A percentile compares a stretch with the other conserved stretches of the same genome.
Conservation (phyloP, 257 asterid genomes). For the Haberlea rhodopensis region DNA sequence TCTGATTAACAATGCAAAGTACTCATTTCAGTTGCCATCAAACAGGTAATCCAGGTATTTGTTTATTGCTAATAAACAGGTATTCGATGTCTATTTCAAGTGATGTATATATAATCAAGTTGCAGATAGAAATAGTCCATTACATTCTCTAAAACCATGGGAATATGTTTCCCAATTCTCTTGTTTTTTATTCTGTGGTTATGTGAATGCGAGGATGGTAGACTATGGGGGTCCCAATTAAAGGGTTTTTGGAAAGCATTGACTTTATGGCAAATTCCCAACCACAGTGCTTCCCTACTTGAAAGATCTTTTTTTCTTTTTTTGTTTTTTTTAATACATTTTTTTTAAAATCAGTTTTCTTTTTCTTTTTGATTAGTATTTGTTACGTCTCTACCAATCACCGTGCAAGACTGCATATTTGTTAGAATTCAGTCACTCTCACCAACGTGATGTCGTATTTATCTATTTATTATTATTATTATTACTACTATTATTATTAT, state of each 20-base stretch:
- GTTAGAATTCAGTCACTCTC: no score
- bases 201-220: background rate
- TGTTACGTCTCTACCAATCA: no score
- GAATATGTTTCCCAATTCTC: background rate
- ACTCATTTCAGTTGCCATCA: no score
- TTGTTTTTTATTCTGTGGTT: background rate
- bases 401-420: no score
- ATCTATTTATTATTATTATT: no score
- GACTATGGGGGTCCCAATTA: background rate
- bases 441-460: no score
- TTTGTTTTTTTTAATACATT: no score
- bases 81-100: background rate
- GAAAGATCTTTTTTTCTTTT: background rate
- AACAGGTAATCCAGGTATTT: background rate
- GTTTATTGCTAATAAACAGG: background rate
- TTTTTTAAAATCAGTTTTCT: no score
- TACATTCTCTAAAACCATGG: background rate
- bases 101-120: background rate
- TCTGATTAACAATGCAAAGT: no score
- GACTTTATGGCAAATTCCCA: background rate
- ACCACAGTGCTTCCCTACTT: background rate
- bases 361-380: no score
- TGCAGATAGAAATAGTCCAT: background rate
- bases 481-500: no score
- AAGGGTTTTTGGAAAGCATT: no score